phyloP scores from a whole-genome alignment of 2,329 filamentous ascomycete species.

The Arachnomyces sp. region DNA sequence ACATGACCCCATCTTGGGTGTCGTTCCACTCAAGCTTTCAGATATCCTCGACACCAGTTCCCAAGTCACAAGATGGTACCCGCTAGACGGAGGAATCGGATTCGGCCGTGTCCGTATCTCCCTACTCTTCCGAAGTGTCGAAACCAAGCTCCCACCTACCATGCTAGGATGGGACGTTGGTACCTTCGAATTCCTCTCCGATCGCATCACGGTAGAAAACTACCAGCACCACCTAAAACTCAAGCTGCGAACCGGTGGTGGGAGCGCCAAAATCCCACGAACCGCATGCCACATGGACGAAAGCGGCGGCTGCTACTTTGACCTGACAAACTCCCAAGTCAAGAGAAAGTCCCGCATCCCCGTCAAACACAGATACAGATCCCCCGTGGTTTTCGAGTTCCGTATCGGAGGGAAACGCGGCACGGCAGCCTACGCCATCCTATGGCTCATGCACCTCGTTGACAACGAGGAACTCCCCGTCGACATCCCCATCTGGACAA shows the following conservation, averaged over 20 bases:
- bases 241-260: constrained; percentile 66
- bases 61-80: constrained; percentile 86
- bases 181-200: constrained; percentile 77
- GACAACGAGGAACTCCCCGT: constrained; percentile 72
- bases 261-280: constrained; percentile 60
- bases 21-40: constrained; percentile 78
- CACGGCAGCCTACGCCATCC: constrained; percentile 63
- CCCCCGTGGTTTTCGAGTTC: constrained; percentile 83
- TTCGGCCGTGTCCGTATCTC: constrained; percentile 86
- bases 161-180: constrained; percentile 93
- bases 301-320: constrained; percentile 53
- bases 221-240: constrained; percentile 60
- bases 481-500: constrained; percentile 86
- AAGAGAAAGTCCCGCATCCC: constrained; percentile 63
- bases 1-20: constrained; percentile 88
- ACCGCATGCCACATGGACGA: constrained; percentile 53
- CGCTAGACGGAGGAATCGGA: constrained; percentile 87
- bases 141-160: constrained; percentile 71
- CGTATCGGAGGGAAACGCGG: constrained; percentile 55
- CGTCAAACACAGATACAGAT: constrained; percentile 82
- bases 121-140: constrained; percentile 79
- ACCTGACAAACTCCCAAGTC: constrained; percentile 43
- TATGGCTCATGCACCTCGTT: constrained; percentile 79
- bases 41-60: constrained; percentile 83
- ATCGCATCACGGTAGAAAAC: constrained; percentile 56